phyloP scores from a whole-genome alignment of 2,329 filamentous ascomycete genomes.

The Verticillium zaregamsianum region DNA sequence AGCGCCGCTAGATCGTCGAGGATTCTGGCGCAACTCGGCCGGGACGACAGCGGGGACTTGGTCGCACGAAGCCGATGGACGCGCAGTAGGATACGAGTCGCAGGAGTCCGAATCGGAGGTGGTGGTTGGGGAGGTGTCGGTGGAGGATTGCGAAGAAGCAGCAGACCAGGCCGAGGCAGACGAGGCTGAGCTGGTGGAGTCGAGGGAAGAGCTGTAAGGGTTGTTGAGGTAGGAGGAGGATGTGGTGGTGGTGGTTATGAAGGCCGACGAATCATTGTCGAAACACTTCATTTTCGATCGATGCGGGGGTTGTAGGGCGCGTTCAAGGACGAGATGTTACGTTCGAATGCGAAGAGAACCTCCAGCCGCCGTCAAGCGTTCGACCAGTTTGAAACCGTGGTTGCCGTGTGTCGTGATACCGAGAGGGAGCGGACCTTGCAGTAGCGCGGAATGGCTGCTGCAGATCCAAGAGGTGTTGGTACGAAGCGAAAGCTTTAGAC shows the following conservation, averaged over 20 bases:
- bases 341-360: conserved; percentile 13
- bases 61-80: conserved; percentile 26
- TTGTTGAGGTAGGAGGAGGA: conserved; percentile 36
- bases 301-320: background rate
- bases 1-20: conserved; percentile 52
- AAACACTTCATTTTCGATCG: conserved; percentile 54
- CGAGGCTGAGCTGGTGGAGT: conserved; percentile 72
- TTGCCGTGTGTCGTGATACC: conserved; percentile 27
- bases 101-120: conserved; percentile 46
- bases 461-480: conserved; percentile 34
- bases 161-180: conserved; percentile 76
- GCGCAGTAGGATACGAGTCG: conserved; percentile 36
- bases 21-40: conserved; percentile 60
- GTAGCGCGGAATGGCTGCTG: conserved; percentile 30
- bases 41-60: conserved; percentile 39
- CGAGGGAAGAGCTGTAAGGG: conserved; percentile 67
- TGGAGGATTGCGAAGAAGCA: conserved; percentile 64
- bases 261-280: conserved; percentile 48
- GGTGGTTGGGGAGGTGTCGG: conserved; percentile 63
- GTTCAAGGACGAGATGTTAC: conserved; percentile 10
- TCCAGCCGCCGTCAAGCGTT: conserved; percentile 30
- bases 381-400: conserved; percentile 26
- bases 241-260: conserved; percentile 29
- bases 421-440: conserved; percentile 32
- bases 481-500: conserved; percentile 41